These are phyloP conservation scores for Leccinum insolens DNA, from an alignment of 1,284 basidiomycete genomes.

Conservation along the genomic window DNA sequence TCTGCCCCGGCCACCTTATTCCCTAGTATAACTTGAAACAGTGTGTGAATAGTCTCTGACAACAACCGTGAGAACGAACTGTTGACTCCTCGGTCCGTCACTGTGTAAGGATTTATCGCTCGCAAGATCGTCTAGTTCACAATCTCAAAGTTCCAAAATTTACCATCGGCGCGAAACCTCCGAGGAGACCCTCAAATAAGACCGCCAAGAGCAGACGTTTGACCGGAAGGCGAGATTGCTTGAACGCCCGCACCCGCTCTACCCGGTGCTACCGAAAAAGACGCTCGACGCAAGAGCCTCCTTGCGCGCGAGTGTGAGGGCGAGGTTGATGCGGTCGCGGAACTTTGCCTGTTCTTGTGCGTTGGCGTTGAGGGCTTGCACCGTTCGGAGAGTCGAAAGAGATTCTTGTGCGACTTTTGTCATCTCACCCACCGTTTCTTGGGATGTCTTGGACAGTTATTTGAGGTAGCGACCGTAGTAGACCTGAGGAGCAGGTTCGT, in stretches of 20 bases:
- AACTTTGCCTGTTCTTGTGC: constrained; percentile 77
- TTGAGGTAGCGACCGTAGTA: constrained; percentile 97
- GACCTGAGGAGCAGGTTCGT: constrained; percentile 52
- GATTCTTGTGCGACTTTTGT: constrained; percentile 92
- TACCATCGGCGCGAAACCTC: constrained; percentile 14
- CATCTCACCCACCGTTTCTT: constrained; percentile 95
- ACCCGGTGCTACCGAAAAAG: constrained; percentile 92
- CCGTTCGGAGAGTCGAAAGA: constrained; percentile 88
- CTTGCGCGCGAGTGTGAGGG: constrained; percentile 80
- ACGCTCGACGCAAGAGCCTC: constrained; percentile 92
- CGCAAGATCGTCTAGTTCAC: constrained; percentile 1
- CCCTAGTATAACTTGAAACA: not conserved
- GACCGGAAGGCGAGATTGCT: constrained; percentile 9
- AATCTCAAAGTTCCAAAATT: not conserved
- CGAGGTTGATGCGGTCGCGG: constrained; percentile 63
- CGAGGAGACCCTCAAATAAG: constrained; percentile 22
- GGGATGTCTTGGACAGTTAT: constrained; percentile 88
- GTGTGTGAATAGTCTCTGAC: not conserved
- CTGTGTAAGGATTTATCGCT: not conserved
- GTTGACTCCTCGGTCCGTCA: not conserved
- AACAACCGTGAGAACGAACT: constrained; percentile 20
- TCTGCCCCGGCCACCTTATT: not conserved
- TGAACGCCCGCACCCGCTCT: constrained; percentile 50
- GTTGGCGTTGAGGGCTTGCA: constrained; percentile 87
- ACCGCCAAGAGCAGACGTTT: constrained; percentile 10